A percentile compares a stretch with the other conserved stretches of the same genome.
phyloP scores from a whole-genome alignment of 768 basidiomycete genomes.

The Mrakia frigida region DNA sequence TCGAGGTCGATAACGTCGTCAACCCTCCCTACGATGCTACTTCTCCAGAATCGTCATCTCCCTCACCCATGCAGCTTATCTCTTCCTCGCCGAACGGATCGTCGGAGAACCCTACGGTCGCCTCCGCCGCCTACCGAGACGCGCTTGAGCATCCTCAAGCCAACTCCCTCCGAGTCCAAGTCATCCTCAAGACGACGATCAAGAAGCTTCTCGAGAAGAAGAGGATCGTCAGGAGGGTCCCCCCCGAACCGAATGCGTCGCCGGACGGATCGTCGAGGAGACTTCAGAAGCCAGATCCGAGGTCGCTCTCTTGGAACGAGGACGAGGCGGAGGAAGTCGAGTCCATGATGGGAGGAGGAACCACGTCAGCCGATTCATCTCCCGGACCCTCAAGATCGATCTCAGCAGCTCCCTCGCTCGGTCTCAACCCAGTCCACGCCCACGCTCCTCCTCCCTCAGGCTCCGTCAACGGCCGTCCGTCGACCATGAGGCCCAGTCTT shows the following conservation, averaged over 20 bases:
- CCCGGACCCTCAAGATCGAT: background rate
- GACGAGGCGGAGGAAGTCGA: conserved; percentile 12
- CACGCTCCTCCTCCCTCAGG: background rate
- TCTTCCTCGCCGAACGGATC: conserved; percentile 18
- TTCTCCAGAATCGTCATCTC: background rate
- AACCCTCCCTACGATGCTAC: background rate
- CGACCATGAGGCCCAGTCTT: background rate
- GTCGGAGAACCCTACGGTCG: conserved; percentile 16
- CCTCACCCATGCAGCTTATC: conserved; percentile 28
- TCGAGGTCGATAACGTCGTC: conserved; percentile 37
- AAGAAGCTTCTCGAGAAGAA: conserved; percentile 41
- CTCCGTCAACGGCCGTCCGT: background rate
- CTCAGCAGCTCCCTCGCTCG: background rate
- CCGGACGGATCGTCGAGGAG: background rate
- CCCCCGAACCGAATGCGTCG: background rate
- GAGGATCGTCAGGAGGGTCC: conserved; percentile 37
- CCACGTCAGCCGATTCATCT: background rate
- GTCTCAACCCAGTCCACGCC: background rate
- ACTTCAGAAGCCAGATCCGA: background rate
- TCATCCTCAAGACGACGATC: conserved; percentile 43
- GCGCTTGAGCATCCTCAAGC: conserved; percentile 39
- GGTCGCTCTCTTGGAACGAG: background rate
- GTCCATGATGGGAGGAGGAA: background rate
- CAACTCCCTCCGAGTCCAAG: conserved; percentile 38
- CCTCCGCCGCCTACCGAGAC: conserved; percentile 34